Evolutionary conservation across 2,329 filamentous ascomycete genomes (phyloP).

Genomic region (Nemania diffusa): DNA sequence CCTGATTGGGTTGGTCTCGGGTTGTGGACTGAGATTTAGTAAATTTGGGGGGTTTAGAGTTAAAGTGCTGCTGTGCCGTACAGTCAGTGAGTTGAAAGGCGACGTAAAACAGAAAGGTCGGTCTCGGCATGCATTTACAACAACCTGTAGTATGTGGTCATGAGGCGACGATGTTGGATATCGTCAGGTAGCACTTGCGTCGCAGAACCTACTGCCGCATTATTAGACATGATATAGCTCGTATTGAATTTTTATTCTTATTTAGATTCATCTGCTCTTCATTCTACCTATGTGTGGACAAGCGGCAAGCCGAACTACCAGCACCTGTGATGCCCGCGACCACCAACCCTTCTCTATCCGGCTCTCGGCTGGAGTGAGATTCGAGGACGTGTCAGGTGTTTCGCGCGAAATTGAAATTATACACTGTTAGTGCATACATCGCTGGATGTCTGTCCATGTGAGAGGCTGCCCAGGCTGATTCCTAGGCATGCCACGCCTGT

Average conservation of each 20-base stretch:
- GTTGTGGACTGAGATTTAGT: too few species aligned
- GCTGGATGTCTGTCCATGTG: background rate
- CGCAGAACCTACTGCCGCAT: too few species aligned
- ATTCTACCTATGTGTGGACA: too few species aligned
- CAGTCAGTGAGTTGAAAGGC: background rate
- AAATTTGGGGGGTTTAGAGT: background rate
- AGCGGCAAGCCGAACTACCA: background rate
- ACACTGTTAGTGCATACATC: too few species aligned
- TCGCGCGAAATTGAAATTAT: background rate
- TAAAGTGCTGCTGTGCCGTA: background rate
- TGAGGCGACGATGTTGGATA: constrained; percentile 8
- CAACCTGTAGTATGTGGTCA: background rate
- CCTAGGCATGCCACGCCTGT: background rate
- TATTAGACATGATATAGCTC: constrained; percentile 7
- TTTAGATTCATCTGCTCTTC: background rate
- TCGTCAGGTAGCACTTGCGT: background rate
- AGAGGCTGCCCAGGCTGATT: background rate
- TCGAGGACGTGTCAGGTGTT: background rate
- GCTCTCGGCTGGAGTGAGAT: background rate
- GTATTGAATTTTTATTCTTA: constrained; percentile 4
- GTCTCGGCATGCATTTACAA: background rate
- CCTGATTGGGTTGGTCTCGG: background rate
- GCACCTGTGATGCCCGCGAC: background rate
- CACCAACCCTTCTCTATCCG: background rate
- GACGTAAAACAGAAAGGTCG: background rate